Conservation (phyloP, 176 grass and related monocot genomes). For the Dendrocalamus sinicus region DNA sequence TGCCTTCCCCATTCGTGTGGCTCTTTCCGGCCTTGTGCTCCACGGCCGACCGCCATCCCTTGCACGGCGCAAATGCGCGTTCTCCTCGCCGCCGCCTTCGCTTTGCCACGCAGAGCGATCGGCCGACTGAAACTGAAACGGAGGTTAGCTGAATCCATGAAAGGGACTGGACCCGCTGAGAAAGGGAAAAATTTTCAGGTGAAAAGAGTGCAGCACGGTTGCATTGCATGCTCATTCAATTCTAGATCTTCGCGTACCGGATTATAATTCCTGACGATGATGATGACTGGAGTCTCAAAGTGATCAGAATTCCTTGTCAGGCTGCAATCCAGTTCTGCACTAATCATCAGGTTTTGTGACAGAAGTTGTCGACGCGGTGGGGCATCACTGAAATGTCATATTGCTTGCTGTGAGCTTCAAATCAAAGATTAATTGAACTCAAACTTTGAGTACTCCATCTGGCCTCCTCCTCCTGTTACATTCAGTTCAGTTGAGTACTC, state of each 20-base stretch:
- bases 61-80: not conserved
- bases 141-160: not conserved
- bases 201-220: conserved; percentile 27
- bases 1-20: not conserved
- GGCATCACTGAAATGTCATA: not conserved
- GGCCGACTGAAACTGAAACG: too few species aligned
- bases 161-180: conserved; percentile 18
- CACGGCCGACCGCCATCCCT: not conserved
- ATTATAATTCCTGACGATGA: conserved; percentile 13
- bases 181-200: not conserved
- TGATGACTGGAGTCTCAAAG: not conserved
- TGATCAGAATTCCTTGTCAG: conserved; percentile 2
- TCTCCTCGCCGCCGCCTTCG: not conserved
- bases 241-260: conserved; percentile 28
- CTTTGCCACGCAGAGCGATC: not conserved
- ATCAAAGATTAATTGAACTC: not conserved
- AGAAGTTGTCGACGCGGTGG: conserved; percentile 8
- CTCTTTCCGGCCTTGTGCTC: not conserved
- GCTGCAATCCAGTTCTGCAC: not conserved
- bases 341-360: not conserved
- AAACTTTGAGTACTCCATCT: too few species aligned
- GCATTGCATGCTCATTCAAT: not conserved
- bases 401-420: conserved; percentile 32
- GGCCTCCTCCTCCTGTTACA: conserved; percentile 29
- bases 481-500: conserved; percentile 22